Base-by-base conservation (phyloP, 306 rosid species). In the Argentina anserina region DNA sequence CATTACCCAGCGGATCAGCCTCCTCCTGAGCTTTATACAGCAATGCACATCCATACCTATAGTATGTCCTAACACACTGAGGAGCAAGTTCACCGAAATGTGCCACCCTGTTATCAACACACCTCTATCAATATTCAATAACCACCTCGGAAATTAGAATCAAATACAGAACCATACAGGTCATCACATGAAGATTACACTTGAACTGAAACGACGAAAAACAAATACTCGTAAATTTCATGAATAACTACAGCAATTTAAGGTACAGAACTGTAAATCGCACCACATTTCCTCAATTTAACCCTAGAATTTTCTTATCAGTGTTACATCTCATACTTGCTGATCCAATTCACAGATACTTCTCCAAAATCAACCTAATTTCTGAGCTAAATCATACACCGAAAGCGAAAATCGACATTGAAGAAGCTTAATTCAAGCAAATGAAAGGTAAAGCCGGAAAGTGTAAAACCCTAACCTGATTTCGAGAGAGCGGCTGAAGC, bases 1-100 rank as follows among this genome's bases (percentile, higher is more conserved):
- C 90, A 83, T 55, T 72, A 65, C 78, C 99, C 74, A 94, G 80
- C 39, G 99, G 99, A 82, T 91, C 96, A 67, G 99, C 86, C 77
- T 94, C 99, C 82, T 89, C 99, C 77, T 94, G 99, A 65, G 96
- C 97, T 79, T 94, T 91, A 85, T 85, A 89, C 20, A 94, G 79
- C 55, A 94, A 83, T 3, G 97, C 96, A 76, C 93, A 85, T 69
- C 99, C 99, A 81, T 88, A 94, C 77, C 80, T 89, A 76, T 89
- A 94, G 90, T 94, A 94, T 2, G 90, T 81, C 34, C 78, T 82
- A 21, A 94, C 88, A 74, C 99, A 94, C 74, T 89, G 95, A 46
- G 95, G 91, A 80, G 96, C 83, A 29, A 94, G 97, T 80, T 94
- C 99, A 76, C 99, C 97, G 59, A 80, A 85, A 66, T 85, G 87